These are phyloP conservation scores for Megacollybia marginata DNA, from an alignment of 768 basidiomycete genomes.

Conservation along the genomic window DNA sequence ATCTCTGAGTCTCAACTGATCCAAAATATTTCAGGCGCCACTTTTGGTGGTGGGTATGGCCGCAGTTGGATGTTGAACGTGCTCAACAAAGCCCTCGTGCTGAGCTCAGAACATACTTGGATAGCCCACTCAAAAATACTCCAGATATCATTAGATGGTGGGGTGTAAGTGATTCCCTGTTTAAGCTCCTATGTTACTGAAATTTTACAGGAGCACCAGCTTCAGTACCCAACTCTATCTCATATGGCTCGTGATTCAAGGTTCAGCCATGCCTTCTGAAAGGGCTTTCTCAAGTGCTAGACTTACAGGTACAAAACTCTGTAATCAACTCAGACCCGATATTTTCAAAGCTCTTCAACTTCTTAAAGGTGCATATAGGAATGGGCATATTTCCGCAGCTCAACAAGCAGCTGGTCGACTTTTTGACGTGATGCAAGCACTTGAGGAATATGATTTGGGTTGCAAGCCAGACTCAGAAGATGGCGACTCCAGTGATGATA, in stretches of 20 bases:
- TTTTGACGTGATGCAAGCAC: background rate
- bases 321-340: constrained; percentile 12
- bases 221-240: constrained; percentile 16
- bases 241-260: constrained; percentile 19
- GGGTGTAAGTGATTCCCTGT: constrained; percentile 10
- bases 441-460: background rate
- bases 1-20: too few species aligned
- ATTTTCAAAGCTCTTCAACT: constrained; percentile 21
- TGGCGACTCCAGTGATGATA: too few species aligned
- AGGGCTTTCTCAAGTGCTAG: constrained; percentile 19
- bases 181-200: constrained; percentile 1
- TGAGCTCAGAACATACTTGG: constrained; percentile 6
- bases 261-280: constrained; percentile 19
- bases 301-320: constrained; percentile 12
- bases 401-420: constrained; percentile 6
- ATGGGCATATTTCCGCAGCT: constrained; percentile 17
- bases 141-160: constrained; percentile 13
- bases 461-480: too few species aligned
- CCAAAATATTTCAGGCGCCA: too few species aligned
- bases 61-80: too few species aligned
- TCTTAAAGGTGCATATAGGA: constrained; percentile 20
- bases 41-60: too few species aligned
- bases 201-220: constrained; percentile 11
- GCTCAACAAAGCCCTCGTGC: constrained; percentile 1
- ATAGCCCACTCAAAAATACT: constrained; percentile 6